phyloP scores from a whole-genome alignment of 2,329 filamentous ascomycete genomes.

The Drechslerella coelobrocha region DNA sequence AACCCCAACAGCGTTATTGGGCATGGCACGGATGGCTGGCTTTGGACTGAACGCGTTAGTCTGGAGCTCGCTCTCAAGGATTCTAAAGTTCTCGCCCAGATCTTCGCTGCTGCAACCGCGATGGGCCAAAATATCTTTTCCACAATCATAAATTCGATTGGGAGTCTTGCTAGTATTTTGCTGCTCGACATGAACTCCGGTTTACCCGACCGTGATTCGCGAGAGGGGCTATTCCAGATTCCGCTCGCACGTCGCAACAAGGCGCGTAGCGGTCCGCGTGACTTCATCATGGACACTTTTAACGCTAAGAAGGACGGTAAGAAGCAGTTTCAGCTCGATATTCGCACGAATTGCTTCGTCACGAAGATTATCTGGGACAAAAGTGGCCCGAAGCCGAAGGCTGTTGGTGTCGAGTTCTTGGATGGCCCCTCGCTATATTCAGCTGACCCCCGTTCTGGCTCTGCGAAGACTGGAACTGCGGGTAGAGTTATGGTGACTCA shows the following conservation, averaged over 20 bases:
- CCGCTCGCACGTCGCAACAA: conserved; percentile 51
- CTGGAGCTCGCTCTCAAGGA: conserved; percentile 41
- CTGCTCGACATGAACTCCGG: conserved; percentile 54
- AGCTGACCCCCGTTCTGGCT: conserved; percentile 59
- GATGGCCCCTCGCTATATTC: conserved; percentile 60
- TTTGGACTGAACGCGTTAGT: conserved; percentile 52
- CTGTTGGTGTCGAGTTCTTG: conserved; percentile 61
- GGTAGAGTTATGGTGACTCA: conserved; percentile 27
- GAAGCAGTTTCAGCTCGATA: conserved; percentile 43
- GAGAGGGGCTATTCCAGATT: conserved; percentile 53
- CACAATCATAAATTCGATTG: conserved; percentile 42
- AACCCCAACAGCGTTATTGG: conserved; percentile 58
- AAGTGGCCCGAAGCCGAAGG: conserved; percentile 56
- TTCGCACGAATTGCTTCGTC: conserved; percentile 55
- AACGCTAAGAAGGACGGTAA: conserved; percentile 53
- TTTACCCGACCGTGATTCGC: conserved; percentile 48
- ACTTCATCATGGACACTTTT: conserved; percentile 55
- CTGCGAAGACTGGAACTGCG: conserved; percentile 47
- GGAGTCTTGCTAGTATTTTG: conserved; percentile 54
- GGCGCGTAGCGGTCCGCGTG: conserved; percentile 52
- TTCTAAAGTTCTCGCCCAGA: conserved; percentile 50
- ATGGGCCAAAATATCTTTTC: conserved; percentile 53
- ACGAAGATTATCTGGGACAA: conserved; percentile 59
- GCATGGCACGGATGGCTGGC: conserved; percentile 60
- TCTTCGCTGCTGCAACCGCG: conserved; percentile 55